Base-by-base conservation (phyloP, 495 filamentous ascomycete genomes). In the Apodospora peruviana region DNA sequence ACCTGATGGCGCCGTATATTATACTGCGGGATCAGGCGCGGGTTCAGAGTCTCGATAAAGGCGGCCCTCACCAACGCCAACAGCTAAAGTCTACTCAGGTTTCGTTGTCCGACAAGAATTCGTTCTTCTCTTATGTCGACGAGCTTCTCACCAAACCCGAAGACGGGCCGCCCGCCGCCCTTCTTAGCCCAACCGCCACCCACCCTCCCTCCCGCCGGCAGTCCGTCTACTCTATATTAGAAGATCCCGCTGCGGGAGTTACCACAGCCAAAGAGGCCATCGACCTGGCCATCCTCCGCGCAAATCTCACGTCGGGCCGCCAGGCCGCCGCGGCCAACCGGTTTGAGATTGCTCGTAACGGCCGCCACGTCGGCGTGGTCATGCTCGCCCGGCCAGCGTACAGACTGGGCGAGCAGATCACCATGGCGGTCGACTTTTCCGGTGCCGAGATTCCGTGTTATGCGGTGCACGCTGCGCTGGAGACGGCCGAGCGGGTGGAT, bases 261-360 rank as follows among this genome's bases (percentile, higher is more conserved):
- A 60, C 76, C 4, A 80, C 81, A 12, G 84, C 81, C 47, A 94
- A 88, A 60, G 88, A 96, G 58, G 83, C 87, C 4, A 93, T 97
- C 57, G 90, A 96, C 64, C 73, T 94, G 45, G 90, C 91, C 14
- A 93, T 96, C 61, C 76, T 96, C 5, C 71, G 78, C 32, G 84
- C 86, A 49, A 95, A 93, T 57, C 64, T 81, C 40, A 68, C 79
- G 0, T 65, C 68, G 2, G 74, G 78, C 41, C 67, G 70, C 16
- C 78, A 81, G 7, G 82, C 83, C 49, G 86, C 84, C 57, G 76
- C 27, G 14, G 17, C 85, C 21, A 96, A 91, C 64, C 82, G 88
- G 24, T 98, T 97, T 67, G 90, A 95, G 59, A 97, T 98, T 58
- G 87, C 91, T 4, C 86, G 94, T 7, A 87, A 88, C 60, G 88